Base-by-base conservation (phyloP, 176 grass and related monocot genomes). In the Rhynchospora pubera region DNA sequence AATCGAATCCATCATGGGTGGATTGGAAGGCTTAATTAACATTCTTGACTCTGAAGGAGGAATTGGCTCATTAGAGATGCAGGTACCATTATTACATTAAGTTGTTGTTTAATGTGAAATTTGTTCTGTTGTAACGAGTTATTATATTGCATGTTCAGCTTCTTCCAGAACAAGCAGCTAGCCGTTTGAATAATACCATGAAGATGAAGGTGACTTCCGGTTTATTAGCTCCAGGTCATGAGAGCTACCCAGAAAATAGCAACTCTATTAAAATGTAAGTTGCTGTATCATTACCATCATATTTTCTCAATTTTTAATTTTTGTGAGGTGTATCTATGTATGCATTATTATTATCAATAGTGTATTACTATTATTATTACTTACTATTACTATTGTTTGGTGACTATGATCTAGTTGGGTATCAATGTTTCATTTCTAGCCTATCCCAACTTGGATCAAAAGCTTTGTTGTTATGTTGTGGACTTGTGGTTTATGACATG, bases 1-100 rank as follows among this genome's bases (percentile, higher is more conserved):
- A 53, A 94, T 98, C 66, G 95, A 98, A 84, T 98, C 95, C 77
- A 98, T 98, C 84, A 98, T 98, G 95, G 95, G 95, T 76, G 95
- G 95, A 87, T 77, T 98, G 84, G 95, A 98, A 91, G 95, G 95
- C 82, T 86, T 98, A 74, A 94, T 98, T 83, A 98, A 98, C 87
- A 98, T 98, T 88, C 89, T 98, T 30, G 95, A 98, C 70, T 92
- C 95, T 79, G 95, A 94, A 87, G 92, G 95, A 88, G 95, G 95
- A 88, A 92, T 98, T 81, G 95, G 95, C 60, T 98, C 92, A 83
- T 84, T 98, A 85, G 95, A 98, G 79, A 93, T 94, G 89, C 95
- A 98, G 95, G 95, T 98, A 90, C 44, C 52, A 30, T 82, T 89
- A 86, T 26, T 89, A 21, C 66, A 59, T 83, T 84, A 64, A 68